phyloP scores from a whole-genome alignment of 768 basidiomycete genomes.

The Lentinula aciculospora region DNA sequence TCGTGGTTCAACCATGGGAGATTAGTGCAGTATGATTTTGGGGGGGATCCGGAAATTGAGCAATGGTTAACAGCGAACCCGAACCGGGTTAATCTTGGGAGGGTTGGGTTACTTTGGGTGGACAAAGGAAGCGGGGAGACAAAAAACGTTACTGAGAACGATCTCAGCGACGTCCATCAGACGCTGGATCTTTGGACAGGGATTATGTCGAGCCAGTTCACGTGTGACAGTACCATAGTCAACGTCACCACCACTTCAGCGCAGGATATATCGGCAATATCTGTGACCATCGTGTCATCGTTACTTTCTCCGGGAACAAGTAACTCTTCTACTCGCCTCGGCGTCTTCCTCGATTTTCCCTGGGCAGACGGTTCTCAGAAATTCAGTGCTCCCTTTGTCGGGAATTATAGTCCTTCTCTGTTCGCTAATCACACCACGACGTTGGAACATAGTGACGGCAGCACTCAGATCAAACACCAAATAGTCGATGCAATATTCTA shows the following conservation, averaged over 20 bases:
- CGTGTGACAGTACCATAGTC: slow-evolving; percentile 27
- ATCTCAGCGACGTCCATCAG: slow-evolving; percentile 31
- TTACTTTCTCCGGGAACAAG: slow-evolving; percentile 24
- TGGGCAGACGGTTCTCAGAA: slow-evolving; percentile 55
- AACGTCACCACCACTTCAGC: slow-evolving; percentile 34
- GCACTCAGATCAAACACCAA: slow-evolving; percentile 37
- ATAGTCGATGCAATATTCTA: slow-evolving; percentile 34
- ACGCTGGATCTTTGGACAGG: slow-evolving; percentile 54
- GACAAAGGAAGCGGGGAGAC: slow-evolving; percentile 17
- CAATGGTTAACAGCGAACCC: slow-evolving; percentile 57
- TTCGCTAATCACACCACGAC: slow-evolving; percentile 43
- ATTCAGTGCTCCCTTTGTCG: slow-evolving; percentile 56
- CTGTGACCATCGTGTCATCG: slow-evolving; percentile 38
- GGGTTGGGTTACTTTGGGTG: slow-evolving; percentile 41
- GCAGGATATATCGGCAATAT: slow-evolving; percentile 33
- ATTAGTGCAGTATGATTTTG: slow-evolving; percentile 46
- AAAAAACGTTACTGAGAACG: slow-evolving; percentile 29
- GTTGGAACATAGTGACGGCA: slow-evolving; percentile 11
- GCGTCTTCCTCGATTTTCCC: slow-evolving; percentile 52
- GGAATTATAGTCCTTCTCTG: slow-evolving; percentile 32
- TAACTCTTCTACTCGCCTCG: slow-evolving; percentile 20
- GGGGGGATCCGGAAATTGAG: slow-evolving; percentile 35
- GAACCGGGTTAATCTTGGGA: slow-evolving; percentile 50
- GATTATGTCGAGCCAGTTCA: slow-evolving; percentile 39
- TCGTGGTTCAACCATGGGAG: slow-evolving; percentile 47